Base-by-base conservation (phyloP, 192 early-diverging fungal species). In the Podila clonocystis region DNA sequence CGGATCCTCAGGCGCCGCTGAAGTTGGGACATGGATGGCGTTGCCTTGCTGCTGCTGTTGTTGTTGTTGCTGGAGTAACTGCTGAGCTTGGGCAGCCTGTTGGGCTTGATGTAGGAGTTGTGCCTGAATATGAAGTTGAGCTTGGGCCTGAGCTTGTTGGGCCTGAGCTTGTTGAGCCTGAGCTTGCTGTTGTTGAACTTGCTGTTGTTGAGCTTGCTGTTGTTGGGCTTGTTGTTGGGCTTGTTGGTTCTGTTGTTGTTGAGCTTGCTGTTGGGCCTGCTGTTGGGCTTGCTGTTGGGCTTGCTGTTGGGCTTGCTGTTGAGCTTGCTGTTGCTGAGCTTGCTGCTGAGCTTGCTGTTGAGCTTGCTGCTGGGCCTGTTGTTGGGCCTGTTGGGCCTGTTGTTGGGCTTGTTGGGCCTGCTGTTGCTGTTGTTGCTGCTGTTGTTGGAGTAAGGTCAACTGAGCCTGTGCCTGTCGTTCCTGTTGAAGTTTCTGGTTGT, bases 161-260 rank as follows among this genome's bases (percentile, higher is more conserved):
- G 62, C 61, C 13, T 62, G 41, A 31, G 65, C 63, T 12, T 74
- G 72, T 12, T 58, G 55, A 17, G 60, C 58, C 45, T 66, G 63
- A 15, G 50, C 45, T 50, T 57, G 38, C n/a, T 62, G 69, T 19
- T 65, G 67, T 19, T 68, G 62, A n/a, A 57, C 49, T 41, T 64
- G 77, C 7, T 67, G 69, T 19, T 65, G 67, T 24, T 68, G 62
- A 28, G 62, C 49, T 41, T 64, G 77, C 13, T 67, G 65, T 45
- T 82, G 78, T 50, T 69, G 68, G 13, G 74, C 68, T 19, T 79
- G 50, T 50, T 75, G 68, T 61, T 82, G 84, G 6, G 60, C 66
- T 41, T 63, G 50, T 63, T 63, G 63, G 22, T 20, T 63, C 22
- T 77, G 74, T 11, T 73, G 65, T 30, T 63, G 68, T 15, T 83